Percentiles rank a stretch among this genome's conserved stretches.
phyloP scores from a whole-genome alignment of 2,329 filamentous ascomycete species.

The Ophidiomyces ophidiicola region DNA sequence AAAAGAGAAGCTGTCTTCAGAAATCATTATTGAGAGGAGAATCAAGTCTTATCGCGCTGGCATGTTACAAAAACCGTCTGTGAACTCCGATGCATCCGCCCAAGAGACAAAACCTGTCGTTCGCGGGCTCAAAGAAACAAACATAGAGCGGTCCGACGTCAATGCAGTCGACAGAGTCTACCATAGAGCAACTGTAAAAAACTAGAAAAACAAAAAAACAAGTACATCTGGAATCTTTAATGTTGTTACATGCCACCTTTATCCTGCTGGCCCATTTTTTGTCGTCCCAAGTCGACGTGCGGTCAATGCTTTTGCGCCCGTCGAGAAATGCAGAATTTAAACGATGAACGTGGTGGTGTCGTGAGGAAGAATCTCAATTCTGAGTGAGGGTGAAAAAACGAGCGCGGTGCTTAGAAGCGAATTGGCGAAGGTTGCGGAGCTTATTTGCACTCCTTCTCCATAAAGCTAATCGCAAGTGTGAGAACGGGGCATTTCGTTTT shows the following conservation, averaged over 20 bases:
- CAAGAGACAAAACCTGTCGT: not conserved
- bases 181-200: slow-evolving; percentile 5
- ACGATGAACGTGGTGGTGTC: not conserved
- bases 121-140: not conserved
- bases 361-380: slow-evolving; percentile 8
- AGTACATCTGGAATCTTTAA: not conserved
- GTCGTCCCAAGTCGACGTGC: slow-evolving; percentile 2
- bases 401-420: slow-evolving; percentile 4
- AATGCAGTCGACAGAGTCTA: slow-evolving; percentile 4
- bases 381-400: slow-evolving; percentile 1
- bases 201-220: not conserved
- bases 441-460: slow-evolving; percentile 14
- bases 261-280: slow-evolving; percentile 5
- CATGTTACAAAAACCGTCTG: not conserved
- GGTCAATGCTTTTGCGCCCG: slow-evolving; percentile 4
- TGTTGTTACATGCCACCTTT: slow-evolving; percentile 11
- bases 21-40: slow-evolving; percentile 6
- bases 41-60: too few relatives aligned
- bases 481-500: not conserved
- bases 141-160: not conserved
- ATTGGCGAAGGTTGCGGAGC: not conserved
- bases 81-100: not conserved
- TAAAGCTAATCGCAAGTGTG: slow-evolving; percentile 8
- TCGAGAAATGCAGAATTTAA: slow-evolving; percentile 3
- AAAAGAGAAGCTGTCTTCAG: not conserved